Evolutionary conservation across 1,139 yeast species (phyloP), one percentile per base, ranked within the genome.

Genomic region (Protomyces macrosporus): DNA sequence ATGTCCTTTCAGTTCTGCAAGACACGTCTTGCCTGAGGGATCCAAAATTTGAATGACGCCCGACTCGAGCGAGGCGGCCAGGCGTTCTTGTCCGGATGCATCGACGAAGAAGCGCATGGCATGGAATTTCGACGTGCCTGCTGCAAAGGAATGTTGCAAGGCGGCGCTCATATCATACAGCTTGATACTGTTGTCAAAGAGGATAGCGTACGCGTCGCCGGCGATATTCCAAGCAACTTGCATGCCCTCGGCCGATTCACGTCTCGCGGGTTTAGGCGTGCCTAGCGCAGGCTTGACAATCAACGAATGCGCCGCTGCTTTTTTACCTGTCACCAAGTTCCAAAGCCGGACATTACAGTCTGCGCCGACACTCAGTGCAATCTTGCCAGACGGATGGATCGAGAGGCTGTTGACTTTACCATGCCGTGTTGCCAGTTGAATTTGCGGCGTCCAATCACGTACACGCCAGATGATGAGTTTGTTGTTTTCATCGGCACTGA

Each of bases 261-360:
- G 48, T 9, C 48, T 14, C 1, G 23, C 12, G 10, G 48, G 48
- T 9, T 42, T 42, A 1, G 48, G 48, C 14, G 23, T 16, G 37
- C 36, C 37, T 10, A 14, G 36, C 23, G 53, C 37, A 33, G 53
- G 53, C 37, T 50, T 32, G 37, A 50, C 14, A 16, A 34, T n/a
- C 16, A 60, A 39, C 12, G 87, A 90, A 73, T 90, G 78, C 7
- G 84, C 80, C 1, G 96, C 91, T 5, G 98, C 98, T 76, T 90
- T 91, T 73, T 89, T 88, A n/a, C 90, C 96, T 3, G 98, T 91
- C 98, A 93, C 90, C 70, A 95, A 79, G 73, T 93, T 93, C 98
- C 98, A 93, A 67, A 93, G 79, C 71, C 95, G 80, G 48, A 95
- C 81, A 7, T 96, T 87, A 67, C 82, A 82, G 75, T 93, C 98